These are phyloP conservation scores for Perkinsela sp. DNA, from an alignment of 208 protist species.

Conservation along the genomic window DNA sequence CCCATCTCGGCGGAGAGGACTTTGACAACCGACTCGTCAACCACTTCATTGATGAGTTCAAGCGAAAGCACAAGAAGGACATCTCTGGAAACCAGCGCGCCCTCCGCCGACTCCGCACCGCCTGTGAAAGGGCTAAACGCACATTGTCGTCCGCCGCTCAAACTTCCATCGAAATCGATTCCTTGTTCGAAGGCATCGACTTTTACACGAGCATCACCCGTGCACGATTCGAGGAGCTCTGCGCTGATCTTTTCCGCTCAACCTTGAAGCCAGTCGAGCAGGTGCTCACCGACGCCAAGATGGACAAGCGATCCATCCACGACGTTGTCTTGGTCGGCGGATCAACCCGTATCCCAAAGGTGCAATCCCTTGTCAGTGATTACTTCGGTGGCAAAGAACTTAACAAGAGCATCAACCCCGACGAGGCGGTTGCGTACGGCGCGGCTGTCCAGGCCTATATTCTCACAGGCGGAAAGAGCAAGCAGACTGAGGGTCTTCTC, in stretches of 20 bases:
- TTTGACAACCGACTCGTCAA: constrained; percentile 42
- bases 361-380: constrained; percentile 77
- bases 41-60: constrained; percentile 12
- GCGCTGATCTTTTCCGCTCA: constrained; percentile 81
- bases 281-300: constrained; percentile 71
- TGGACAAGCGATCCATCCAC: constrained; percentile 78
- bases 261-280: constrained; percentile 73
- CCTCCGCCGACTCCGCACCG: constrained; percentile 20
- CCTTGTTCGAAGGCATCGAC: constrained; percentile 75
- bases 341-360: constrained; percentile 80
- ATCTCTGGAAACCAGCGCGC: constrained; percentile 20
- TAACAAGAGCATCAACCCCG: constrained; percentile 82
- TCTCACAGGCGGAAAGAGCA: constrained; percentile 30
- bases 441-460: constrained; percentile 89
- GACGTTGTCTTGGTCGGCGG: constrained; percentile 88
- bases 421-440: constrained; percentile 93
- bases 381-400: constrained; percentile 89
- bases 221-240: constrained; percentile 85
- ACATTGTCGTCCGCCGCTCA: constrained; percentile 40
- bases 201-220: constrained; percentile 77
- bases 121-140: constrained; percentile 24
- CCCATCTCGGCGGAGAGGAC: constrained; percentile 77
- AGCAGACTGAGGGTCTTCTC: constrained; percentile 38
- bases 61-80: constrained; percentile 18
- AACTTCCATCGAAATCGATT: constrained; percentile 76